Conservation (phyloP, 768 basidiomycete genomes). For the Myochromella boudieri region DNA sequence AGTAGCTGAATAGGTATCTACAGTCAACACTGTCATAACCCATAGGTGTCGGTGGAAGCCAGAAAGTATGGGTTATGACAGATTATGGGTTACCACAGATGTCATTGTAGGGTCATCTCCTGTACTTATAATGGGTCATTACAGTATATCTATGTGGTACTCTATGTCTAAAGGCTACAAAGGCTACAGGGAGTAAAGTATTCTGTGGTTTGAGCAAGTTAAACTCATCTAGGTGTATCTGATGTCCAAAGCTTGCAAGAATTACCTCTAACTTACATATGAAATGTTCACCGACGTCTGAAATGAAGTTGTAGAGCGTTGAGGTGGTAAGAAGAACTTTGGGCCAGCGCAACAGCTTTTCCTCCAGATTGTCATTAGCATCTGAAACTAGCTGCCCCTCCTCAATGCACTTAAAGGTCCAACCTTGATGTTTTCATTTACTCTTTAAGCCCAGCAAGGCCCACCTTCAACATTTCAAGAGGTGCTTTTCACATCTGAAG, state of each 20-base stretch:
- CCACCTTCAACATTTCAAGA: constrained; percentile 8
- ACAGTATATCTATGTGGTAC: not conserved
- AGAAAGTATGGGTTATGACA: too few species aligned
- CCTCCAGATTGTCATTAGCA: not conserved
- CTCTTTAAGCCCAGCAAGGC: constrained; percentile 8
- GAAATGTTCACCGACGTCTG: constrained; percentile 19
- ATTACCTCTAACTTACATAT: constrained; percentile 21
- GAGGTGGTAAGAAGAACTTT: constrained; percentile 21
- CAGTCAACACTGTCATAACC: too few species aligned
- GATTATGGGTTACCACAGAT: too few species aligned
- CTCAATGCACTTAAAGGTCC: constrained; percentile 1
- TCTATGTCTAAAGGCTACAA: constrained; percentile 1
- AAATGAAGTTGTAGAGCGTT: constrained; percentile 20
- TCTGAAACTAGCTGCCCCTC: constrained; percentile 12
- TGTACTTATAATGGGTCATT: not conserved
- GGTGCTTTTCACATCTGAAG: constrained; percentile 2
- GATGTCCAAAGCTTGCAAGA: constrained; percentile 20
- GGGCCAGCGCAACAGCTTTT: constrained; percentile 15
- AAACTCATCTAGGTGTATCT: constrained; percentile 16
- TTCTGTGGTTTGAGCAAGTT: not conserved
- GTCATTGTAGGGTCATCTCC: not conserved
- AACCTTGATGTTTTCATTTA: constrained; percentile 5
- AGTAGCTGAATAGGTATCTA: too few species aligned
- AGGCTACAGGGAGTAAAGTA: not conserved
- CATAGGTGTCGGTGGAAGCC: too few species aligned